These are phyloP conservation scores for Aspergillus phoenicis DNA, from an alignment of 2,329 filamentous ascomycete species.

Conservation along the genomic window DNA sequence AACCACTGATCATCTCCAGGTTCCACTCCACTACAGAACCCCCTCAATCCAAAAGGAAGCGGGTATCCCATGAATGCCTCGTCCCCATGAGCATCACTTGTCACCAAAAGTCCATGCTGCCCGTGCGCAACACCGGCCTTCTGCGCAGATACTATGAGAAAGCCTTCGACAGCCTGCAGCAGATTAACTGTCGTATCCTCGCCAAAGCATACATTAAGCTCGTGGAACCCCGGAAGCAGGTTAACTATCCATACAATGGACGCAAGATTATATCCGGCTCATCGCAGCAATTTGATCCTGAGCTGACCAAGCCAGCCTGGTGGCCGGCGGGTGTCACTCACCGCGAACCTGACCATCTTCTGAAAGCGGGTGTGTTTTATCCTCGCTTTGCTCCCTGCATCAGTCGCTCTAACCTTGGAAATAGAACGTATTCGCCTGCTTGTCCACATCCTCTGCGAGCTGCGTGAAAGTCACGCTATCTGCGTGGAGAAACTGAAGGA, in stretches of 20 bases:
- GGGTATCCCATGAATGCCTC: slow-evolving; percentile 23
- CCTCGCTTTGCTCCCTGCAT: not conserved
- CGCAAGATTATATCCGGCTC: slow-evolving; percentile 34
- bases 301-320: slow-evolving; percentile 39
- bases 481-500: slow-evolving; percentile 38
- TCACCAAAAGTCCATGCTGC: slow-evolving; percentile 29
- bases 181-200: slow-evolving; percentile 39
- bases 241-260: slow-evolving; percentile 41
- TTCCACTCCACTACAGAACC: slow-evolving; percentile 12
- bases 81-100: slow-evolving; percentile 27
- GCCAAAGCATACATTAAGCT: slow-evolving; percentile 41
- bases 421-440: slow-evolving; percentile 35
- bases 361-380: slow-evolving; percentile 31
- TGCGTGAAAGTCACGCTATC: slow-evolving; percentile 36
- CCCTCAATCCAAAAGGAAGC: slow-evolving; percentile 20
- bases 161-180: slow-evolving; percentile 37
- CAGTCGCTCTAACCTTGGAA: not conserved
- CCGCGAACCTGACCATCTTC: slow-evolving; percentile 38
- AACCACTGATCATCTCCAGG: slow-evolving; percentile 2
- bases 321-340: slow-evolving; percentile 38
- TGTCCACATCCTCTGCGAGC: slow-evolving; percentile 39
- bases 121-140: slow-evolving; percentile 27
- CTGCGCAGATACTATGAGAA: slow-evolving; percentile 37
- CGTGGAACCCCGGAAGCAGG: slow-evolving; percentile 41
- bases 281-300: slow-evolving; percentile 35